phyloP scores from a whole-genome alignment of 2,329 filamentous ascomycete genomes.

The Blastomyces emzantsi region DNA sequence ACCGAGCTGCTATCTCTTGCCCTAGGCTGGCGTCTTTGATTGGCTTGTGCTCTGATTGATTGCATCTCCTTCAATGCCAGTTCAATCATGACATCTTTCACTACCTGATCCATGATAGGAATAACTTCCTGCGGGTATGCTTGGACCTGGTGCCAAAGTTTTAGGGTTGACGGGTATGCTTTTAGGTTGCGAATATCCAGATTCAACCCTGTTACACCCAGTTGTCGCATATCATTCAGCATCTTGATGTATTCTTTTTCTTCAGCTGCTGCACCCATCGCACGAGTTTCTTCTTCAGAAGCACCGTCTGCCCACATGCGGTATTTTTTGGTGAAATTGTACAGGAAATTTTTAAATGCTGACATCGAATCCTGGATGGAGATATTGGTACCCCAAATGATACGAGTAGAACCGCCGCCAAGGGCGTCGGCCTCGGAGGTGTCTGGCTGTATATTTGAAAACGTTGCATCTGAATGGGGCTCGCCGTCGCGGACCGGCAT shows the following conservation, averaged over 20 bases:
- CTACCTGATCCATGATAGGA: conserved; percentile 87
- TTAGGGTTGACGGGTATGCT: conserved; percentile 81
- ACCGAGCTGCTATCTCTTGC: conserved; percentile 58
- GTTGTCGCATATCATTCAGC: conserved; percentile 80
- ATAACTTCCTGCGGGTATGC: conserved; percentile 95
- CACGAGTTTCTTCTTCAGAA: conserved; percentile 62
- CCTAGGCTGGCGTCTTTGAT: conserved; percentile 36
- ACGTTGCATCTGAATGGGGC: conserved; percentile 51
- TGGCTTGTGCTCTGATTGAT: conserved; percentile 51
- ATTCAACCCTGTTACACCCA: conserved; percentile 77
- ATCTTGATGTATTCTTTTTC: conserved; percentile 76
- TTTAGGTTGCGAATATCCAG: conserved; percentile 84
- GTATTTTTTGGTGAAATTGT: conserved; percentile 88
- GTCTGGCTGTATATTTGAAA: conserved; percentile 63
- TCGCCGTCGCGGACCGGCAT: conserved; percentile 46
- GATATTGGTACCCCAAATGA: conserved; percentile 97
- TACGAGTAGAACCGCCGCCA: conserved; percentile 68
- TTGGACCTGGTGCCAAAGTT: conserved; percentile 91
- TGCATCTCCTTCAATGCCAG: conserved; percentile 72
- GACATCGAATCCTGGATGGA: conserved; percentile 83
- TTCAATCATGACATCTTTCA: conserved; percentile 90
- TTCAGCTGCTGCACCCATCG: conserved; percentile 58
- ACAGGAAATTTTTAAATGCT: conserved; percentile 83
- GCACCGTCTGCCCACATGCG: conserved; percentile 85
- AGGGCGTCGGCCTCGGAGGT: conserved; percentile 87